A percentile compares a stretch with the other conserved stretches of the same genome.
phyloP scores from a whole-genome alignment of 208 protist genomes.

The Herpetomonas tarakana region DNA sequence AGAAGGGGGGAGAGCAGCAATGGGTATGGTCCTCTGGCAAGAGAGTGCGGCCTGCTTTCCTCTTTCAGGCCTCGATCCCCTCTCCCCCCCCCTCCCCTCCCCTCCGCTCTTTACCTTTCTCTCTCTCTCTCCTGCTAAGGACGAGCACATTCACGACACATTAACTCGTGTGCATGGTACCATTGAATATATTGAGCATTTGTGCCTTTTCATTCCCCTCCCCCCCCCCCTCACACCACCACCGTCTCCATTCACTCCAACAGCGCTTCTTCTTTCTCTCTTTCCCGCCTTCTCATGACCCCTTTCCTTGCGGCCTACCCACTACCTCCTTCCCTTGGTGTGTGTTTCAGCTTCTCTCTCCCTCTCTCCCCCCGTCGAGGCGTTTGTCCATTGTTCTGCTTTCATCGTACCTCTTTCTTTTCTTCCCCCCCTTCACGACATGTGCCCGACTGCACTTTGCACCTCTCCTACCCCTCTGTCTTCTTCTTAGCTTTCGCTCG shows the following conservation, averaged over 20 bases:
- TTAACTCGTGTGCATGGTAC: no score
- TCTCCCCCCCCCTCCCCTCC: no score
- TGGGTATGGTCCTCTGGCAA: no score
- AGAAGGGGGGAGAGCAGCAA: no score
- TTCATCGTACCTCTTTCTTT: not conserved
- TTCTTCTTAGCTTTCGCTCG: not conserved
- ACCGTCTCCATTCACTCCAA: not conserved
- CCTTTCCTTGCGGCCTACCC: not conserved
- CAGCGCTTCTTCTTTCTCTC: slow-evolving; percentile 8
- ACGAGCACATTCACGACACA: no score
- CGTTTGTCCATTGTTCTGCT: not conserved
- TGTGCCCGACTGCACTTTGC: not conserved
- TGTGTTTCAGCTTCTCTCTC: no score
- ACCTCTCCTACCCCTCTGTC: not conserved
- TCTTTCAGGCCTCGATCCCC: no score
- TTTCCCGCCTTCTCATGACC: slow-evolving; percentile 6
- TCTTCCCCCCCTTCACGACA: not conserved
- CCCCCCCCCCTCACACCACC: no score
- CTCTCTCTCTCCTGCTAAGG: no score
- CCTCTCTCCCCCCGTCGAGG: no score
- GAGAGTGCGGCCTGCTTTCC: no score
- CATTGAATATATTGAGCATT: not conserved
- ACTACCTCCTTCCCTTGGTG: slow-evolving; percentile 1
- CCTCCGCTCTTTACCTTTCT: no score
- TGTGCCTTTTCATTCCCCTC: not conserved